Base-by-base conservation (phyloP, 345 rosid species). In the Ceriops tagal region DNA sequence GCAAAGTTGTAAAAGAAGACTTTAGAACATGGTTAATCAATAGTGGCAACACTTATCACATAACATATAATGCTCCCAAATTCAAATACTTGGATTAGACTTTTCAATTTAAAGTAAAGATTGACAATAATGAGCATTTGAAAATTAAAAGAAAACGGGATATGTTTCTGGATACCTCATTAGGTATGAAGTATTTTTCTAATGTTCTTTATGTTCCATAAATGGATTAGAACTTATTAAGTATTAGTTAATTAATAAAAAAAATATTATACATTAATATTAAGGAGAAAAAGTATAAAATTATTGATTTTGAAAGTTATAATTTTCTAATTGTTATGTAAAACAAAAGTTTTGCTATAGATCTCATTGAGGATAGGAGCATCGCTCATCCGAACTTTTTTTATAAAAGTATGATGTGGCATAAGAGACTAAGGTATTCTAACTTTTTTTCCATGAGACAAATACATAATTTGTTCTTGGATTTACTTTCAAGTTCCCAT, bases 1-100 rank as follows among this genome's bases (percentile, higher is more conserved):
- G 47, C 9, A 1, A 5, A 6, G 8, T 0, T 4, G 5, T 3
- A 4, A 19, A 32, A 0, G 1, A 18, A 2, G 2, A 0, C 8
- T 30, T 2, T 1, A 9, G 34, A 34, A 6, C 37, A 1, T 61
- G 51, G 24, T 51, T 61, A 6, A 10, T 35, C 1, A 27, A 35
- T 9, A 35, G 27, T 35, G 27, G 51, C 10, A 34, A 47, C 16
- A 35, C 65, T 20, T 1, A 61, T 20, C 65, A n/a, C 15, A 37
- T 60, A 9, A 60, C 64, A 6, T 39, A 30, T 3, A 5, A 60
- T 30, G 16, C 9, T 8, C 3, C 5, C 2, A 60, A 60, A 8
- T 60, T 61, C n/a, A 8, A 1, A 7, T 28, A 19, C 27, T 18
- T 37, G 26, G 65, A 61, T 9, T 3, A n/a, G 0, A 1, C 18